Evolutionary conservation across 441 rosid genomes (phyloP).

Genomic region (Breynia disticha): DNA sequence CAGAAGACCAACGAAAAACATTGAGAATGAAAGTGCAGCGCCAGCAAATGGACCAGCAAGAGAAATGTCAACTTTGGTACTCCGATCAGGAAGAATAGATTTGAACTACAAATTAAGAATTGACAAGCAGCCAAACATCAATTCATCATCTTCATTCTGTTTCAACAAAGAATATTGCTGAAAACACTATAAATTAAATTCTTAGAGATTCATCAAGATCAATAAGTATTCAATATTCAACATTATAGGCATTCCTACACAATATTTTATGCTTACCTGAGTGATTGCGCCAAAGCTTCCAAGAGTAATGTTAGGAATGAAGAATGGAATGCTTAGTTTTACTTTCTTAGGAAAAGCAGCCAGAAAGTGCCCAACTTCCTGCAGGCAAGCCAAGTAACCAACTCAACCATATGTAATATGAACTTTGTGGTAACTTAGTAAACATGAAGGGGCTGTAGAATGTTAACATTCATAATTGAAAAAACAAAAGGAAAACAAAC

Average conservation of each 20-base stretch:
- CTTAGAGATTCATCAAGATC: too few relatives aligned
- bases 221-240: not conserved
- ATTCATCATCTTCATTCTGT: not conserved
- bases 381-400: constrained; percentile 15
- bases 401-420: too few relatives aligned
- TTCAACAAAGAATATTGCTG: too few relatives aligned
- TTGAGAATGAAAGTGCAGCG: constrained; percentile 76
- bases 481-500: too few relatives aligned
- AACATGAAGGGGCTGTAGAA: too few relatives aligned
- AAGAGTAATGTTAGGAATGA: constrained; percentile 91
- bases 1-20: constrained; percentile 78
- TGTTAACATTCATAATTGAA: too few relatives aligned
- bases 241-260: constrained; percentile 3
- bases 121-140: constrained; percentile 7
- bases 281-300: constrained; percentile 99
- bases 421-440: too few relatives aligned
- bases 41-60: constrained; percentile 96
- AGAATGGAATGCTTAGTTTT: constrained; percentile 86
- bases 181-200: too few relatives aligned
- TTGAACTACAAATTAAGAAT: constrained; percentile 56
- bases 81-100: constrained; percentile 90
- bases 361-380: constrained; percentile 89
- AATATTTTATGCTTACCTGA: constrained; percentile 37
- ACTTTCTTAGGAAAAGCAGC: constrained; percentile 93
- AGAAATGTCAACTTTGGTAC: constrained; percentile 81